Base-by-base conservation (phyloP, 2,329 filamentous ascomycete genomes). In the Aspergillus arachidicola region DNA sequence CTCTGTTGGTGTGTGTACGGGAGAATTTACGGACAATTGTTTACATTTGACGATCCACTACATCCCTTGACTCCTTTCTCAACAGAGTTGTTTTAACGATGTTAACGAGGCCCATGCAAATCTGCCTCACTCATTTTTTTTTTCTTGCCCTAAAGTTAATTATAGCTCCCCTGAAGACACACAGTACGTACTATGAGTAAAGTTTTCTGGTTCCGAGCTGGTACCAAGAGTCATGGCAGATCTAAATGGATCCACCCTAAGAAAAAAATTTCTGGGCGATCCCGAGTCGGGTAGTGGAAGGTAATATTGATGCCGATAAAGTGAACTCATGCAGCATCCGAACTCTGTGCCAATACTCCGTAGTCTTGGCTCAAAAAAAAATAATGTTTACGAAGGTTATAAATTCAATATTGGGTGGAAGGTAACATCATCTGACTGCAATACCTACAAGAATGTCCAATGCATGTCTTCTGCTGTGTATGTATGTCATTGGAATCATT, bases 261-360 rank as follows among this genome's bases (percentile, higher is more conserved):
- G 14, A 51, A 26, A 50, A 55, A 57, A 32, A 60, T 26, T 63
- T 63, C 51, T 59, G 50, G 57, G 57, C 57, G 57, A 59, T 60
- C 57, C 26, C 61, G 41, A 48, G n/a, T 26, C 51, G 51, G 51
- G 32, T 7, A 55, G 51, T 12, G 16, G 19, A n/a, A 34, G 4
- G 30, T 12, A 54, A 54, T 14, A 6, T 23, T 14, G 21, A 38
- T 55, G 32, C 34, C 51, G 34, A 36, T 16, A 38, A 55, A 38
- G 51, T 38, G 19, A 53, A 34, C 28, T 9, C 5, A 34, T 2
- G 19, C 23, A n/a, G 21, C 48, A 21, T 32, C 28, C 10, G 28
- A 51, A n/a, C 48, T n/a, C 19, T 34, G 19, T 34, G 6, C 32
- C 11, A 34, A 11, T 34, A 34, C 14, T 6, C 34, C 16, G 34